Evolutionary conservation across 805 yeast genomes (phyloP).

Genomic region (Candida yuanshanica): DNA sequence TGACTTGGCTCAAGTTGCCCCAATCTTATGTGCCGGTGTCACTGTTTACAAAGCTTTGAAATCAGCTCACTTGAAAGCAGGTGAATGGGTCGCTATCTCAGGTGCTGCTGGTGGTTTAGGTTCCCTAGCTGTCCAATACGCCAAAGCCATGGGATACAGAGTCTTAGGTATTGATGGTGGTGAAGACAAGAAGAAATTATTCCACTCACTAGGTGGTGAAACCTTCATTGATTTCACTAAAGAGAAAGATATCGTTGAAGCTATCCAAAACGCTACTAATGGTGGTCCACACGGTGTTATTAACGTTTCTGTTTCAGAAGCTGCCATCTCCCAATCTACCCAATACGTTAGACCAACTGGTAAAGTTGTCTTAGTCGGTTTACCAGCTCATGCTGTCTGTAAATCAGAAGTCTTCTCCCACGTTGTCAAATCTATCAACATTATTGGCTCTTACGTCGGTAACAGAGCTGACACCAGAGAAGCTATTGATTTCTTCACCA

Average conservation of each 20-base stretch:
- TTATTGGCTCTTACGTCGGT: conserved; percentile 79
- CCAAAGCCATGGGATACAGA: conserved; percentile 69
- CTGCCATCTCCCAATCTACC: conserved; percentile 44
- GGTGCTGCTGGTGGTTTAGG: conserved; percentile 87
- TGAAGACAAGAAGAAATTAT: conserved; percentile 54
- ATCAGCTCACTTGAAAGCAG: conserved; percentile 52
- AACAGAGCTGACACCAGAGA: conserved; percentile 83
- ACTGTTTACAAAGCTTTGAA: conserved; percentile 67
- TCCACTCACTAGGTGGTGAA: conserved; percentile 60
- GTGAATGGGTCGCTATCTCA: conserved; percentile 71
- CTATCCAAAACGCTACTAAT: conserved; percentile 42
- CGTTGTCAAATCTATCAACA: conserved; percentile 48
- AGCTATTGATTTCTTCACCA: conserved; percentile 67
- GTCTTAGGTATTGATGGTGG: conserved; percentile 76
- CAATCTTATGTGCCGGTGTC: conserved; percentile 37
- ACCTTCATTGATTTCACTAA: conserved; percentile 51
- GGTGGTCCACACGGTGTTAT: conserved; percentile 63
- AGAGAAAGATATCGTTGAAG: conserved; percentile 46
- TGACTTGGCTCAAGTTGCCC: conserved; percentile 54
- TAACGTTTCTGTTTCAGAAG: conserved; percentile 40
- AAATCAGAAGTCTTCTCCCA: conserved; percentile 46
- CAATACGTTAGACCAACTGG: conserved; percentile 56
- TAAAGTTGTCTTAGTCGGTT: conserved; percentile 55
- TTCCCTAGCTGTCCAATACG: conserved; percentile 72
- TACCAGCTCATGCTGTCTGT: conserved; percentile 57